phyloP scores from a whole-genome alignment of 75 land plant genomes.

The Pseudotsuga menziesii region DNA sequence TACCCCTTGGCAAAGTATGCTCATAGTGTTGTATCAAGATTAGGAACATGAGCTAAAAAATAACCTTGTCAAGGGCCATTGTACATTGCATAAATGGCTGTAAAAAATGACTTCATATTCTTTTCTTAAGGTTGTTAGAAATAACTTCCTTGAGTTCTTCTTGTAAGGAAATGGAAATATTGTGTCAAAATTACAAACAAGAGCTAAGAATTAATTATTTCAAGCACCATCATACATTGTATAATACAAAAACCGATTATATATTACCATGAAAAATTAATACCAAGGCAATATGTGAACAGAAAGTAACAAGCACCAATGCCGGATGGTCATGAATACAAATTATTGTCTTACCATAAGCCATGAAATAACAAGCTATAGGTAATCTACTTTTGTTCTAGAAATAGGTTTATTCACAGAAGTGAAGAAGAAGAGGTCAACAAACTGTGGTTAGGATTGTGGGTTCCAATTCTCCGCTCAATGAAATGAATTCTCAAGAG shows the following conservation, averaged over 20 bases:
- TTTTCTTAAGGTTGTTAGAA: no score
- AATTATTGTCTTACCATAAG: slow-evolving; percentile 1
- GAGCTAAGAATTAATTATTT: not conserved
- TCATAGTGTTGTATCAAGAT: not conserved
- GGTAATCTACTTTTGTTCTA: slow-evolving; percentile 1
- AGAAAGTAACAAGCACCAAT: no score
- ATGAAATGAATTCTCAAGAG: not conserved
- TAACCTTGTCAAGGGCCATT: not conserved
- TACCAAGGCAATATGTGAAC: not conserved
- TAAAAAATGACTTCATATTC: not conserved
- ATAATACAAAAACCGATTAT: not conserved
- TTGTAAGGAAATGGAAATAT: not conserved
- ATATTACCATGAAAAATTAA: not conserved
- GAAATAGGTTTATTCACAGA: not conserved
- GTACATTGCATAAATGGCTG: not conserved
- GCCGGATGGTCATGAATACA: not conserved
- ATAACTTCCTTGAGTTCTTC: no score
- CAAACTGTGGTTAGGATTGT: not conserved
- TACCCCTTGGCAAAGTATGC: no score
- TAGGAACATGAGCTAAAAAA: not conserved
- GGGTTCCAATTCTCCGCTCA: not conserved
- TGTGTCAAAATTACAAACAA: not conserved
- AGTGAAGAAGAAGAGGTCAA: not conserved
- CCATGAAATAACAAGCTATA: not conserved
- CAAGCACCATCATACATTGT: not conserved